These are phyloP conservation scores for Calonectria honghensis DNA, from an alignment of 2,329 filamentous ascomycete genomes.

Conservation along the genomic window DNA sequence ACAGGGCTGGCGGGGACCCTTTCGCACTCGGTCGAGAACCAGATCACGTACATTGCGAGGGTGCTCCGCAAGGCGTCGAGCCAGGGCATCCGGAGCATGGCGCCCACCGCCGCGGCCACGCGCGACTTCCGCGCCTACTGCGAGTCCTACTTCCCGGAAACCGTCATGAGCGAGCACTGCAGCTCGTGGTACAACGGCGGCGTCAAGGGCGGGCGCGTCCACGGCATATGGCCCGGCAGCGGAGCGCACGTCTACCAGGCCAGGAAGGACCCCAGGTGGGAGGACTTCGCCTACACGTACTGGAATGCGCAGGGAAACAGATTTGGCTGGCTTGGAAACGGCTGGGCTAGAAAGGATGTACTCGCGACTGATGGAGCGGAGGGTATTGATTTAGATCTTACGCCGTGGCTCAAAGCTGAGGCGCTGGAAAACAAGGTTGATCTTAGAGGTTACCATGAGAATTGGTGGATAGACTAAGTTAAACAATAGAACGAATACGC, in stretches of 20 bases:
- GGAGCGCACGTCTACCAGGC: conserved; percentile 26
- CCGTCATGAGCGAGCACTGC: conserved; percentile 29
- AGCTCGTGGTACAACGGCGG: conserved; percentile 36
- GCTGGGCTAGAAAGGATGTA: conserved; percentile 28
- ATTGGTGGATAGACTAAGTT: conserved; percentile 28
- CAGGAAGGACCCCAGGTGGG: conserved; percentile 27
- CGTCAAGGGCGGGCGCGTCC: conserved; percentile 11
- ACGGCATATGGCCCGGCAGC: conserved; percentile 33
- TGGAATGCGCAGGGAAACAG: conserved; percentile 12
- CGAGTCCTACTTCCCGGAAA: conserved; percentile 29
- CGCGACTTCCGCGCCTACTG: conserved; percentile 28
- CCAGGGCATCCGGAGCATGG: conserved; percentile 30
- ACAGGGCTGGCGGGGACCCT: conserved; percentile 23
- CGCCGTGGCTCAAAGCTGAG: conserved; percentile 25
- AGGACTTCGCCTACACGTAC: conserved; percentile 28
- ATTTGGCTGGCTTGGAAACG: conserved; percentile 34
- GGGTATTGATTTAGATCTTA: conserved; percentile 16
- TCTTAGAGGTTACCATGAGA: conserved; percentile 24
- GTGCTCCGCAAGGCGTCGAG: conserved; percentile 26
- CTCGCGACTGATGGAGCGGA: conserved; percentile 15
- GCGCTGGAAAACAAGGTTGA: conserved; percentile 29
- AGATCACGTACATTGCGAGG: conserved; percentile 26
- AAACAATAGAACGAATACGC: neutral
- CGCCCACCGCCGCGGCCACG: conserved; percentile 4
- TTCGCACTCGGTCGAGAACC: conserved; percentile 26